phyloP scores from a whole-genome alignment of 441 rosid genomes.

The Jatropha multifida region DNA sequence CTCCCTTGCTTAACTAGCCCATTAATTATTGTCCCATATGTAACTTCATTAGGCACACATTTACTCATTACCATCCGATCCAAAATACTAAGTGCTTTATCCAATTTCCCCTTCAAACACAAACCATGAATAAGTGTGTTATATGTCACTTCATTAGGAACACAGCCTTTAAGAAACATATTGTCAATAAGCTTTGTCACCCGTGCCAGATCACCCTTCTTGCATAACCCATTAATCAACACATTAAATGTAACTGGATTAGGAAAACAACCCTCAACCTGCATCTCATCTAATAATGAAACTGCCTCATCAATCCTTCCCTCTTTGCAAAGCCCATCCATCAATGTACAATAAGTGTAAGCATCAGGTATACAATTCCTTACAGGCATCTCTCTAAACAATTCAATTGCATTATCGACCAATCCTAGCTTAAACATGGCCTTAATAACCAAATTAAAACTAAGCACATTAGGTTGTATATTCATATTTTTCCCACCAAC shows the following conservation, averaged over 20 bases:
- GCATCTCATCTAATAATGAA: conserved; percentile 92
- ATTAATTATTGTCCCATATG: conserved; percentile 75
- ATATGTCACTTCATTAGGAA: conserved; percentile 75
- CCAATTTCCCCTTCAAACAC: conserved; percentile 77
- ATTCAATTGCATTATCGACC: conserved; percentile 66
- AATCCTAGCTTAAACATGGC: conserved; percentile 68
- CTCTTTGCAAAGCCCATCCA: conserved; percentile 90
- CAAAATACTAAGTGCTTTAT: conserved; percentile 82
- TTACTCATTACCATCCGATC: conserved; percentile 71
- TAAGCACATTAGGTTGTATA: conserved; percentile 64
- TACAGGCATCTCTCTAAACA: conserved; percentile 68
- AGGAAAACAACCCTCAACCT: conserved; percentile 83
- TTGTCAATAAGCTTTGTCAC: conserved; percentile 86
- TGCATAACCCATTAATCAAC: conserved; percentile 82
- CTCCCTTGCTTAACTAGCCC: conserved; percentile 81
- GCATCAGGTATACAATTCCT: conserved; percentile 63
- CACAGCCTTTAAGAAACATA: conserved; percentile 92
- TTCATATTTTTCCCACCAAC: conserved; percentile 43
- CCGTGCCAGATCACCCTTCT: conserved; percentile 68
- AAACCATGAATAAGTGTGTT: conserved; percentile 87
- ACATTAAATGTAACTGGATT: conserved; percentile 64
- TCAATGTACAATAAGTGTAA: conserved; percentile 83
- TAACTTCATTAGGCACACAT: conserved; percentile 77
- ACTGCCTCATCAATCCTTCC: conserved; percentile 81
- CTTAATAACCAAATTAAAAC: conserved; percentile 73